phyloP scores from a whole-genome alignment of 768 basidiomycete species.

The Gymnopilus junonius region DNA sequence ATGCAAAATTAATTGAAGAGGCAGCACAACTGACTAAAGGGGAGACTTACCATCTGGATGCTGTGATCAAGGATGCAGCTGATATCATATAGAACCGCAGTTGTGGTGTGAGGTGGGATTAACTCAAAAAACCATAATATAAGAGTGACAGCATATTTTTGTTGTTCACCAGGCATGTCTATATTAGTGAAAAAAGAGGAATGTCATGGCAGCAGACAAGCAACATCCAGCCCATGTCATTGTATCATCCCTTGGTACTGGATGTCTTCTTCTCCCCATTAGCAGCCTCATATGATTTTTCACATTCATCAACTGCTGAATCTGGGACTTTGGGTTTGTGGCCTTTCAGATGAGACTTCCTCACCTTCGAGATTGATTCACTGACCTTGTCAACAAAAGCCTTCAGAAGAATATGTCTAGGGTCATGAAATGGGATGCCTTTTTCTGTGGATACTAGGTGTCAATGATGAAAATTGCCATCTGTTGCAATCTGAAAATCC shows the following conservation, averaged over 20 bases:
- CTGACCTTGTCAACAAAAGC: background rate
- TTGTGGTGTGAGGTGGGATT: conserved; percentile 31
- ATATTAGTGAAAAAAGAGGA: background rate
- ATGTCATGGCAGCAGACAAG: background rate
- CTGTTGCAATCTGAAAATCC: conserved; percentile 39
- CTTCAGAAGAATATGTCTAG: background rate
- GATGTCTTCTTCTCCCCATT: background rate
- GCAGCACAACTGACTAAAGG: background rate
- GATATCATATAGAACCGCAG: conserved; percentile 35
- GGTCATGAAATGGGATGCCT: background rate
- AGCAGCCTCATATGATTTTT: background rate
- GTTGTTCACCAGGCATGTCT: background rate
- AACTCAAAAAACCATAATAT: conserved; percentile 5
- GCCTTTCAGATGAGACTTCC: background rate
- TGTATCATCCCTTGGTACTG: background rate
- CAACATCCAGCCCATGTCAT: background rate
- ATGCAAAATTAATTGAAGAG: background rate
- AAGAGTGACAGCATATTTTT: background rate
- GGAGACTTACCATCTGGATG: conserved; percentile 26
- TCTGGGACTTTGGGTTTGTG: background rate
- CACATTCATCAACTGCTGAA: background rate
- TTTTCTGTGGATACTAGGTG: conserved; percentile 25
- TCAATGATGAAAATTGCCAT: conserved; percentile 45
- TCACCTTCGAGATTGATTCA: background rate
- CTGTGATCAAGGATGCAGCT: conserved; percentile 38